Conservation (phyloP, 2,329 filamentous ascomycete species). For the Botrytis cinerea region DNA sequence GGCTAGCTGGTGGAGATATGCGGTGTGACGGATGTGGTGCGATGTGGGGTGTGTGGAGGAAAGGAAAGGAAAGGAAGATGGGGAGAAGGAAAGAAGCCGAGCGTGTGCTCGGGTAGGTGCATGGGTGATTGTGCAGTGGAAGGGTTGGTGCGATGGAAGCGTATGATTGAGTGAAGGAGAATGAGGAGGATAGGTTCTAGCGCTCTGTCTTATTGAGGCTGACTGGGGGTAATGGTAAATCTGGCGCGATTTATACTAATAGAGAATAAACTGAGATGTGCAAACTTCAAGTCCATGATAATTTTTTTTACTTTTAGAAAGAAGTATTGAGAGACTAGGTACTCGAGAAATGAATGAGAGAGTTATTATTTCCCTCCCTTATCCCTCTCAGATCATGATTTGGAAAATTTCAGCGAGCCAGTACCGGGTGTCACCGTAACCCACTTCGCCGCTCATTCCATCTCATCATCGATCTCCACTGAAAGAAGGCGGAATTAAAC, state of each 20-base stretch:
- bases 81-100: not conserved
- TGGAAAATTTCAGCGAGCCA: not conserved
- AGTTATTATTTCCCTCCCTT: not conserved
- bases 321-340: not conserved
- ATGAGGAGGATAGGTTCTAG: not conserved
- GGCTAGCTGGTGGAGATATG: not conserved
- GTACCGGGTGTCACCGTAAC: not conserved
- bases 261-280: not conserved
- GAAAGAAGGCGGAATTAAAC: constrained; percentile 4
- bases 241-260: not conserved
- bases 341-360: not conserved
- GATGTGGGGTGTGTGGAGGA: not conserved
- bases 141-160: not conserved
- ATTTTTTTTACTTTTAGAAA: not conserved
- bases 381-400: not conserved
- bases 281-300: not conserved
- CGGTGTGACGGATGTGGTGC: not conserved
- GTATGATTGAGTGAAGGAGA: not conserved
- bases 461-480: constrained; percentile 1
- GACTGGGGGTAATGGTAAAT: not conserved
- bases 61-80: not conserved
- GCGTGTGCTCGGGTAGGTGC: not conserved
- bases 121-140: not conserved
- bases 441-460: not conserved
- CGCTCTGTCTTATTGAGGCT: too few relatives aligned